Conservation (phyloP, 2,329 filamentous ascomycete species). For the Fusarium globosum region DNA sequence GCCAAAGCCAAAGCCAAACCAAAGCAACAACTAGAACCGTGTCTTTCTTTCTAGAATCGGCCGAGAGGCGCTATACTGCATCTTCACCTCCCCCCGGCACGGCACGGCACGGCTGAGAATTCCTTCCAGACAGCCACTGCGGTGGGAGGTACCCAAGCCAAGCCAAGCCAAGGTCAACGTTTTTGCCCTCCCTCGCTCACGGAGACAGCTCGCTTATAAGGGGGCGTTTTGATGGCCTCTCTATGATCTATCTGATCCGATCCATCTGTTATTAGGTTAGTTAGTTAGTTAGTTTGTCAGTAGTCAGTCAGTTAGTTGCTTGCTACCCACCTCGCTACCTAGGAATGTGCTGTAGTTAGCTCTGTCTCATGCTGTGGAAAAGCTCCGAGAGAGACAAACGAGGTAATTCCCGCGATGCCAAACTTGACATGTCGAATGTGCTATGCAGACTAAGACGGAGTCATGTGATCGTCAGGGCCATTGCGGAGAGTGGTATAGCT, state of each 20-base stretch:
- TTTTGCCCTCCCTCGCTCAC: background rate
- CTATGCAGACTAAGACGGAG: background rate
- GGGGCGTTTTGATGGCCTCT: background rate
- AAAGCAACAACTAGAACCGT: slow-evolving; percentile 10
- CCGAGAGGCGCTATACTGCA: background rate
- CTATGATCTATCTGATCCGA: background rate
- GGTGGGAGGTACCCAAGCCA: background rate
- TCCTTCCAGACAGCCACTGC: slow-evolving; percentile 1
- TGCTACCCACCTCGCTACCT: background rate
- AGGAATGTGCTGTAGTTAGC: background rate
- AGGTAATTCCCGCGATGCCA: background rate
- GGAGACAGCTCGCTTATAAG: background rate
- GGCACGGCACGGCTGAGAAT: slow-evolving; percentile 25
- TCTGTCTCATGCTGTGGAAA: slow-evolving; percentile 10
- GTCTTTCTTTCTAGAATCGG: slow-evolving; percentile 22
- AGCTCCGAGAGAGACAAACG: slow-evolving; percentile 17
- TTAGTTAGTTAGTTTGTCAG: background rate
- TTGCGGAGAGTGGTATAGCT: background rate
- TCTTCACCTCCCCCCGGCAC: background rate
- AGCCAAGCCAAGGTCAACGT: background rate
- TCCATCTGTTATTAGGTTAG: background rate
- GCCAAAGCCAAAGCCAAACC: background rate
- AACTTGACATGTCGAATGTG: background rate
- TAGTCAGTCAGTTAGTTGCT: background rate
- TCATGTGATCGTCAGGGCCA: slow-evolving; percentile 6